These are phyloP conservation scores for Cutaneotrichosporon arboriforme DNA, from an alignment of 1,284 basidiomycete species.

Conservation along the genomic window DNA sequence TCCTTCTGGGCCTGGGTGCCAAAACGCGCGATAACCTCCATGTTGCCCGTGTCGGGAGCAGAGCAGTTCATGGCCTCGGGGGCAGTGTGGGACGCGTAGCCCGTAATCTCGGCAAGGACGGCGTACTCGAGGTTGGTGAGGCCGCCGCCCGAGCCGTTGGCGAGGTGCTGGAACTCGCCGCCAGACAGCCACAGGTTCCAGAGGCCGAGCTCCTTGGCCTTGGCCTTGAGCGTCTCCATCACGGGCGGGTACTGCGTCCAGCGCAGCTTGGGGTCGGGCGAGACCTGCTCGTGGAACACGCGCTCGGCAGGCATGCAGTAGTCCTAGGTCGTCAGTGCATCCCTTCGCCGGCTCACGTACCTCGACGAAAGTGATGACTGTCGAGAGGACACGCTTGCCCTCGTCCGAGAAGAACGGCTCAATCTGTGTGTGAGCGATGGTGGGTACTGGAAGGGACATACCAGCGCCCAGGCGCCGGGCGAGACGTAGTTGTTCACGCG, in stretches of 20 bases:
- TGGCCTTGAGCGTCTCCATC: slow-evolving; percentile 77
- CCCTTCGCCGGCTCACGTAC: slow-evolving; percentile 49
- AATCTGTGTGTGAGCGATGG: slow-evolving; percentile 53
- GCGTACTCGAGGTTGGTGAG: slow-evolving; percentile 91
- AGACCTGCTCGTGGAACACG: slow-evolving; percentile 76
- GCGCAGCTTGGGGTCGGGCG: slow-evolving; percentile 64
- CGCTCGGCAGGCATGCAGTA: slow-evolving; percentile 76
- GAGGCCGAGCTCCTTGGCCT: slow-evolving; percentile 79
- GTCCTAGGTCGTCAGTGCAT: slow-evolving; percentile 54
- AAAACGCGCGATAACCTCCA: slow-evolving; percentile 96
- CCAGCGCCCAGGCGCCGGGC: slow-evolving; percentile 25
- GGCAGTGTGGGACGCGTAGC: slow-evolving; percentile 72
- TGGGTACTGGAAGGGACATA: background rate
- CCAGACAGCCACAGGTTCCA: slow-evolving; percentile 98
- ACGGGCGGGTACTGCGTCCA: slow-evolving; percentile 82
- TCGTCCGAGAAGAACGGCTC: slow-evolving; percentile 85
- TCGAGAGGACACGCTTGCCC: slow-evolving; percentile 77
- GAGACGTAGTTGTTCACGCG: slow-evolving; percentile 23
- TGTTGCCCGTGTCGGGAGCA: slow-evolving; percentile 92
- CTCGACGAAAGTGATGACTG: slow-evolving; percentile 78
- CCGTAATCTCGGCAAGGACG: slow-evolving; percentile 92
- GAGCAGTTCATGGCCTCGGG: slow-evolving; percentile 85
- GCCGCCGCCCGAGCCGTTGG: slow-evolving; percentile 63
- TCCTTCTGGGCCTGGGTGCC: slow-evolving; percentile 83
- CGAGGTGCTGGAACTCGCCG: slow-evolving; percentile 72